Evolutionary conservation across 495 filamentous ascomycete species (phyloP).

Genomic region (Neurospora sp.): DNA sequence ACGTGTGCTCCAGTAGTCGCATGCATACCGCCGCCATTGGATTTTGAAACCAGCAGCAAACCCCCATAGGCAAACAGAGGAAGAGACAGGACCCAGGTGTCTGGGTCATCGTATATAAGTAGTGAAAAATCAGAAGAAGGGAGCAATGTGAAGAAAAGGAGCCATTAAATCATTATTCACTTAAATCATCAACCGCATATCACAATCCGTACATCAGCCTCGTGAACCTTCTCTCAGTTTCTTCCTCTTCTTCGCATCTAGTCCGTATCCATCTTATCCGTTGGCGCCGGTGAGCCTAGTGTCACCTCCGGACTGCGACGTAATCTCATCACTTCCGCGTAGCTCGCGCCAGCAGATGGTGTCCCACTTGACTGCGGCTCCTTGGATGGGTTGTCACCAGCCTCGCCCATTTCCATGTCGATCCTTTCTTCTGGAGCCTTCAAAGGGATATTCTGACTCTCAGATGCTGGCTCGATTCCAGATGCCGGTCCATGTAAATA

Average conservation of each 20-base stretch:
- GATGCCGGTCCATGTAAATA: neutral
- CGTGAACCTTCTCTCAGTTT: neutral
- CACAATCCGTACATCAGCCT: neutral
- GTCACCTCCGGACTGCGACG: slow-evolving; percentile 19
- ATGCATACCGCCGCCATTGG: neutral
- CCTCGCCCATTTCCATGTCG: neutral
- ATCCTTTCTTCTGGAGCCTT: neutral
- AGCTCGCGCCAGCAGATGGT: neutral
- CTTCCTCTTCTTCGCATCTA: neutral
- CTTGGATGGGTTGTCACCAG: neutral
- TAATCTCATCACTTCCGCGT: slow-evolving; percentile 1
- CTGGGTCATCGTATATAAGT: neutral
- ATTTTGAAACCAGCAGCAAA: neutral
- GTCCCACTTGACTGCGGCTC: neutral
- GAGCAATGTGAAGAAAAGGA: neutral
- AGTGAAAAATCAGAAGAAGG: neutral
- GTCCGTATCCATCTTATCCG: slow-evolving; percentile 22
- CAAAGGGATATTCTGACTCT: slow-evolving; percentile 11
- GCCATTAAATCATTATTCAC: neutral
- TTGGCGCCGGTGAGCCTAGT: slow-evolving; percentile 20
- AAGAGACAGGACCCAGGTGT: neutral
- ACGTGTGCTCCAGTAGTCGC: neutral
- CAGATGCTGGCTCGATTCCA: slow-evolving; percentile 2
- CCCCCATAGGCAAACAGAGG: neutral
- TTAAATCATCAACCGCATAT: neutral